Percentiles rank a stretch among this genome's conserved stretches.
These are phyloP conservation scores for Cynanchum wilfordii DNA, from an alignment of 257 asterid genomes.

Conservation along the genomic window DNA sequence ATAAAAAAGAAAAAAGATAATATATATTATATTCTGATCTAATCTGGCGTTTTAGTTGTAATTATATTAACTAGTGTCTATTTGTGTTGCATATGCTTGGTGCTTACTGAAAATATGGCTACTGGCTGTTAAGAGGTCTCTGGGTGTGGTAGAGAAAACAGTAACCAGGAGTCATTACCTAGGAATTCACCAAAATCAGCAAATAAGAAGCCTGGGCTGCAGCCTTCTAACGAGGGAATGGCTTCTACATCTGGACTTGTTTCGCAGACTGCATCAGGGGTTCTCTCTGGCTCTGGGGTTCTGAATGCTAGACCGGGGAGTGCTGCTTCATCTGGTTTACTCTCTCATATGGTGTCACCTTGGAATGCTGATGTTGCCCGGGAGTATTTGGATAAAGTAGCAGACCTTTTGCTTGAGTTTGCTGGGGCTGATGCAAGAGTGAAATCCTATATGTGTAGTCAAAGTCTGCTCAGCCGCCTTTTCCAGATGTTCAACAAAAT, in stretches of 20 bases:
- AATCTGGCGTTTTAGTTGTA: not conserved
- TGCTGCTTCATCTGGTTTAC: conserved; percentile 91
- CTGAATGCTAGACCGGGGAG: conserved; percentile 96
- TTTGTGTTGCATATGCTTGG: not conserved
- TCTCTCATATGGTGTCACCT: conserved; percentile 77
- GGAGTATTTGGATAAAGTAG: conserved; percentile 93
- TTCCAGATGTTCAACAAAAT: conserved; percentile 96
- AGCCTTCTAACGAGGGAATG: conserved; percentile 47
- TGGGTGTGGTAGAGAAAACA: conserved; percentile 75
- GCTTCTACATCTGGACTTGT: conserved; percentile 61
- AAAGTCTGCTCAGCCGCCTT: conserved; percentile 92
- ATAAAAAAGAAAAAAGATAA: not conserved
- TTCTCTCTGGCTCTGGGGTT: conserved; percentile 96
- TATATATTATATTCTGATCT: conserved; percentile 6
- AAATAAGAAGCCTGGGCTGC: conserved; percentile 59
- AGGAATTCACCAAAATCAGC: conserved; percentile 66
- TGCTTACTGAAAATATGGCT: conserved; percentile 20
- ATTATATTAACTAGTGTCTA: not conserved
- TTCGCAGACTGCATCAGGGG: conserved; percentile 86
- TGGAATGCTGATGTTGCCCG: conserved; percentile 95
- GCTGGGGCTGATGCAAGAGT: conserved; percentile 92
- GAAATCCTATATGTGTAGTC: conserved; percentile 93
- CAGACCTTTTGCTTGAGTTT: conserved; percentile 95
- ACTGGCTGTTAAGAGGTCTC: conserved; percentile 64
- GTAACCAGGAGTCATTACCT: conserved; percentile 58